Conservation (phyloP, 768 basidiomycete genomes). For the Paxillus ammoniavirescens region DNA sequence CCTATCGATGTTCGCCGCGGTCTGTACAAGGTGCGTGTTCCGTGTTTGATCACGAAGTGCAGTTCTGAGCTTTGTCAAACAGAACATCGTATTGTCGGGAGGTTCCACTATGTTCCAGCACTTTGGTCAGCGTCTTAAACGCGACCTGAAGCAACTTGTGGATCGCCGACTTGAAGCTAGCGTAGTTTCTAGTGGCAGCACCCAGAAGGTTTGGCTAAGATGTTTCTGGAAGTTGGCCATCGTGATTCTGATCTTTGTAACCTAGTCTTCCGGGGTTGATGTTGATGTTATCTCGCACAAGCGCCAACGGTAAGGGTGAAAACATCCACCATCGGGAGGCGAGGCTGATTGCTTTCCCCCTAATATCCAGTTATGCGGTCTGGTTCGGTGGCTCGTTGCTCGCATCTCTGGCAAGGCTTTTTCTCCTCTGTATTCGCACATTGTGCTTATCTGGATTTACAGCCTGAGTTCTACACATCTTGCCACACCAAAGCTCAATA, state of each 20-base stretch:
- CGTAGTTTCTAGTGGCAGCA: slow-evolving; percentile 69
- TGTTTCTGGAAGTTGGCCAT: not conserved
- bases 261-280: slow-evolving; percentile 91
- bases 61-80: not conserved
- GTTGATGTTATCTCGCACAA: slow-evolving; percentile 99
- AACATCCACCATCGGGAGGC: not conserved
- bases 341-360: slow-evolving; percentile 6
- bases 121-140: slow-evolving; percentile 95
- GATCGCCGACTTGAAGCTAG: slow-evolving; percentile 85
- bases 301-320: slow-evolving; percentile 70
- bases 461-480: slow-evolving; percentile 95
- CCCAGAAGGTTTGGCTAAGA: slow-evolving; percentile 57
- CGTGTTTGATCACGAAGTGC: too few species aligned
- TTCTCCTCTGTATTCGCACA: not conserved
- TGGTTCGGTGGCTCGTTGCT: slow-evolving; percentile 98
- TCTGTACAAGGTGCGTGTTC: slow-evolving; percentile 77
- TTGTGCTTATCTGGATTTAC: slow-evolving; percentile 8
- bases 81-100: slow-evolving; percentile 97
- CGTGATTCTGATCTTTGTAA: slow-evolving; percentile 2
- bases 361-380: slow-evolving; percentile 70
- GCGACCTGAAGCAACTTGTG: slow-evolving; percentile 92
- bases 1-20: slow-evolving; percentile 98
- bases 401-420: slow-evolving; percentile 75
- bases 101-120: slow-evolving; percentile 99
- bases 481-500: slow-evolving; percentile 96